Conservation (phyloP, 345 rosid species). For the Streptanthus diversifolius region DNA sequence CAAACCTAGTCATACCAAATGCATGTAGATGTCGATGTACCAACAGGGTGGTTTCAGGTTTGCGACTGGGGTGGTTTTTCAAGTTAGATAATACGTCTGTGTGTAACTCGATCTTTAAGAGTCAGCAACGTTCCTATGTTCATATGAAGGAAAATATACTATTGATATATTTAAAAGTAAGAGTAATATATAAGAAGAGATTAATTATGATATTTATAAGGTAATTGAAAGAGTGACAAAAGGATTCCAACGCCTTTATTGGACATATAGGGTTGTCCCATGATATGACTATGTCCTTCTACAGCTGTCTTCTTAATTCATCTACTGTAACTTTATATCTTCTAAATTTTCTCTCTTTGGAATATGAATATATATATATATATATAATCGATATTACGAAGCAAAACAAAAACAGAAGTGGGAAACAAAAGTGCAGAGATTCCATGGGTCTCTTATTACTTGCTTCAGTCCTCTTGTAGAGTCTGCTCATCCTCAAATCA, state of each 20-base stretch:
- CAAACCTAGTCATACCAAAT: slow-evolving; percentile 1
- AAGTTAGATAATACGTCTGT: background rate
- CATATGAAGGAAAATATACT: background rate
- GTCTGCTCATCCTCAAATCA: slow-evolving; percentile 28
- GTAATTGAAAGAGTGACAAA: slow-evolving; percentile 20
- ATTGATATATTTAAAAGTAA: background rate
- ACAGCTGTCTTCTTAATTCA: slow-evolving; percentile 21
- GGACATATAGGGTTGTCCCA: slow-evolving; percentile 46
- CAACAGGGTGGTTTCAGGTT: background rate
- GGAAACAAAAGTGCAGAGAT: slow-evolving; percentile 33
- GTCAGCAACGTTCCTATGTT: background rate
- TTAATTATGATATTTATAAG: background rate
- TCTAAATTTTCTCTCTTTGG: background rate
- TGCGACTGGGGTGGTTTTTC: background rate
- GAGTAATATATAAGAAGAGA: background rate
- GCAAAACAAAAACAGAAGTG: slow-evolving; percentile 6
- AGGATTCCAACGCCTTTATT: slow-evolving; percentile 40
- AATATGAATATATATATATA: background rate
- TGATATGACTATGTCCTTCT: slow-evolving; percentile 41
- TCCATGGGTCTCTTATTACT: slow-evolving; percentile 24
- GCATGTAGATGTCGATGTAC: background rate
- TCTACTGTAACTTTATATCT: slow-evolving; percentile 8
- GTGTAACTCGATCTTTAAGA: background rate
- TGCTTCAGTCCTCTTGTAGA: slow-evolving; percentile 36
- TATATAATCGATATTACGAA: background rate